Percentiles rank a stretch among this genome's conserved stretches.
Evolutionary conservation across 129 eudicot species (phyloP).

Genomic region (Saussurea involucrata): DNA sequence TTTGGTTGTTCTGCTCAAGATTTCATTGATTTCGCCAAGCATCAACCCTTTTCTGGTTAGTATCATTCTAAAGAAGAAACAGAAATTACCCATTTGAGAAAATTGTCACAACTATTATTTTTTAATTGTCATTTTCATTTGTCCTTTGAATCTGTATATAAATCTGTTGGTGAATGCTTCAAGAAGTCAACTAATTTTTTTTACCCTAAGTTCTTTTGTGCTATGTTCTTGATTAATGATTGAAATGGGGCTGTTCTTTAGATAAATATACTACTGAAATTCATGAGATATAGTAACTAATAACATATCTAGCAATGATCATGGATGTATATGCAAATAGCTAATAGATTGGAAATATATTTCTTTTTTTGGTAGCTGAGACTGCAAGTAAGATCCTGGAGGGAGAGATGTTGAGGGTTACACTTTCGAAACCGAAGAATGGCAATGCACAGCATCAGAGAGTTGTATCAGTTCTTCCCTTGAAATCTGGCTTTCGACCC

Average conservation of each 20-base stretch:
- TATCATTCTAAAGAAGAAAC: not conserved
- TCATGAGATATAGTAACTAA: not conserved
- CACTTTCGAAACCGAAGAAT: conserved; percentile 74
- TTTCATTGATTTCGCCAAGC: conserved; percentile 63
- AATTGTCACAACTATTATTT: not conserved
- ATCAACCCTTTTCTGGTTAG: conserved; percentile 74
- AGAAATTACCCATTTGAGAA: not conserved
- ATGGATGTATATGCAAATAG: not conserved
- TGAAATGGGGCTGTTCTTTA: not conserved
- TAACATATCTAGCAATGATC: not conserved
- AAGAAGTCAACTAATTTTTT: not conserved
- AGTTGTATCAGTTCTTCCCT: conserved; percentile 74
- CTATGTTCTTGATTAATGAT: not conserved
- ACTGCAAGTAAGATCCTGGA: conserved; percentile 68
- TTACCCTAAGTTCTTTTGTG: not conserved
- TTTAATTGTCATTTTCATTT: not conserved
- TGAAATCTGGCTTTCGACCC: conserved; percentile 67
- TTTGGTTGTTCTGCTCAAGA: conserved; percentile 96
- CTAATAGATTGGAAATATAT: not conserved
- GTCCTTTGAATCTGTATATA: not conserved
- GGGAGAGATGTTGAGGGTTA: conserved; percentile 86
- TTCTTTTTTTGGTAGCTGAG: conserved; percentile 40
- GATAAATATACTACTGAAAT: not conserved
- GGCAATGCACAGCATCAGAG: conserved; percentile 90
- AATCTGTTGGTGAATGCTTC: not conserved